A percentile compares a stretch with the other conserved stretches of the same genome.
Evolutionary conservation across 192 early-diverging fungal species (phyloP).

Genomic region (Podila horticola): DNA sequence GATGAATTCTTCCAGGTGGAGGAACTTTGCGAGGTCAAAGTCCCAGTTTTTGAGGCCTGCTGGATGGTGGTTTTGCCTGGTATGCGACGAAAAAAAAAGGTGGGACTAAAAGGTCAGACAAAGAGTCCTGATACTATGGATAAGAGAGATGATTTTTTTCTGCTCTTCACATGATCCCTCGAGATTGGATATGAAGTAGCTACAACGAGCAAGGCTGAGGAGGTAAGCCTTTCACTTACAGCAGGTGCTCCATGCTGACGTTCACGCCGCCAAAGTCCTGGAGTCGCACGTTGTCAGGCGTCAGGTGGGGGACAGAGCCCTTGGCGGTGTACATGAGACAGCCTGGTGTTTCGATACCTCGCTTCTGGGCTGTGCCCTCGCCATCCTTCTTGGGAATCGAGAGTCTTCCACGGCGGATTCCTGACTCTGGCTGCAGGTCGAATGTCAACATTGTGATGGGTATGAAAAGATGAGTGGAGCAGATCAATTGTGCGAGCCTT

Average conservation of each 20-base stretch:
- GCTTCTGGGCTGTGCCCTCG: conserved; percentile 13
- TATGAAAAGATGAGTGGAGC: not conserved
- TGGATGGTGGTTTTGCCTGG: conserved; percentile 18
- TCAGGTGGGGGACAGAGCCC: conserved; percentile 66
- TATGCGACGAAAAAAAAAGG: conserved; percentile 6
- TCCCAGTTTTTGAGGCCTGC: not conserved
- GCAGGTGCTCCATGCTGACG: conserved; percentile 60
- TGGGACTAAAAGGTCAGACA: not conserved
- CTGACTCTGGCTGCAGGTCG: not conserved
- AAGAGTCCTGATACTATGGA: not conserved
- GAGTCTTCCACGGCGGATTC: conserved; percentile 16
- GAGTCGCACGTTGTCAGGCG: conserved; percentile 57
- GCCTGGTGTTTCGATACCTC: conserved; percentile 59
- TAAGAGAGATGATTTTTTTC: not conserved
- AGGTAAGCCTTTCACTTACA: conserved; percentile 20
- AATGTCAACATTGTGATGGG: conserved; percentile 17
- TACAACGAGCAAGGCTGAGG: too few species aligned
- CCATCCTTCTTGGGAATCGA: conserved; percentile 1
- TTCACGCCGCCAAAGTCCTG: conserved; percentile 56
- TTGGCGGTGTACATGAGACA: conserved; percentile 61
- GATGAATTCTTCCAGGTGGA: conserved; percentile 54
- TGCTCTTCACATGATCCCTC: too few species aligned
- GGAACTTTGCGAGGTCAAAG: conserved; percentile 48
- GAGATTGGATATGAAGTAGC: too few species aligned
- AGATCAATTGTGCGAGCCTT: not conserved